Evolutionary conservation across 2,329 filamentous ascomycete genomes (phyloP).

Genomic region (Clonostachys sp.): DNA sequence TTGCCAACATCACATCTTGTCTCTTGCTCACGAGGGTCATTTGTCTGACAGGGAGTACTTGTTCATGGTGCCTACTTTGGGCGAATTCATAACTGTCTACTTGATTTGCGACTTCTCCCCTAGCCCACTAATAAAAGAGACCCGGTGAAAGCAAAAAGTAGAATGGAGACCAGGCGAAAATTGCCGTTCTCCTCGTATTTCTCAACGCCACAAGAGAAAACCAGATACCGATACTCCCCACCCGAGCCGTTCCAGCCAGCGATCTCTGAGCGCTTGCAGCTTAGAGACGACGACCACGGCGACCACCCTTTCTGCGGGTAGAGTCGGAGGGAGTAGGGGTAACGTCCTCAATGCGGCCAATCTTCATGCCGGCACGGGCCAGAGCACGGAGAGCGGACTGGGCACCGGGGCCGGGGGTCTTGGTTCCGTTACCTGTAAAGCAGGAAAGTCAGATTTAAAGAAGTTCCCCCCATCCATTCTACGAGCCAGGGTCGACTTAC

Average conservation of each 20-base stretch:
- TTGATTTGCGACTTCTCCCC: slow-evolving; percentile 4
- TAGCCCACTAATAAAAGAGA: neutral
- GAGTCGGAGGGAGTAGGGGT: slow-evolving; percentile 99
- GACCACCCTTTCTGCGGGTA: slow-evolving; percentile 99
- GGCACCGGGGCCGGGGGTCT: slow-evolving; percentile 98
- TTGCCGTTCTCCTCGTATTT: slow-evolving; percentile 69
- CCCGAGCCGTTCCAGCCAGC: slow-evolving; percentile 24
- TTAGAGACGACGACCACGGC: slow-evolving; percentile 99
- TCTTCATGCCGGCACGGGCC: slow-evolving; percentile 99
- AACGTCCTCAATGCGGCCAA: slow-evolving; percentile 98
- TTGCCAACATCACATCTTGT: too few relatives aligned
- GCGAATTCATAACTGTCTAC: slow-evolving; percentile 37
- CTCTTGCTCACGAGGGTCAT: neutral
- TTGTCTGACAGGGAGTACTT: slow-evolving; percentile 22
- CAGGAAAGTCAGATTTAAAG: slow-evolving; percentile 3
- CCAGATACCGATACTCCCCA: slow-evolving; percentile 28
- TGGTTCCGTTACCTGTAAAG: slow-evolving; percentile 85
- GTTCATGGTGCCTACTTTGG: slow-evolving; percentile 35
- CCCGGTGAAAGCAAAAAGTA: slow-evolving; percentile 28
- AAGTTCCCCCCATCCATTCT: neutral
- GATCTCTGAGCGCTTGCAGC: slow-evolving; percentile 9
- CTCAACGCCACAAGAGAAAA: slow-evolving; percentile 59
- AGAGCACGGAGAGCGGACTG: slow-evolving; percentile 98
- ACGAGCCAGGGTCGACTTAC: slow-evolving; percentile 43
- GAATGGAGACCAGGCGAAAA: slow-evolving; percentile 59